Evolutionary conservation across 352 stramenopile genomes (phyloP).

Genomic region (Pythium rishiriense): DNA sequence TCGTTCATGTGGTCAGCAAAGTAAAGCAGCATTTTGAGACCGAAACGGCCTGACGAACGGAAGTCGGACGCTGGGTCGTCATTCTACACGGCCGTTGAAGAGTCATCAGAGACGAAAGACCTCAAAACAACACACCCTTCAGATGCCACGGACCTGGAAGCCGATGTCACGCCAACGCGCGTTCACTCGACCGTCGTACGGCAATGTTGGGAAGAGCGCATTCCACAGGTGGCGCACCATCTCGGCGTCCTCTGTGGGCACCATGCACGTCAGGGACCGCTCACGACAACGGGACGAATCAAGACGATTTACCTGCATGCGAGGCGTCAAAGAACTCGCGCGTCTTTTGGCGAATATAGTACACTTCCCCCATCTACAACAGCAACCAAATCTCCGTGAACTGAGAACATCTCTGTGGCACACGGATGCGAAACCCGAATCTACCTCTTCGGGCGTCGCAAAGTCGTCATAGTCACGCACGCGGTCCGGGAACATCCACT

Average conservation of each 20-base stretch:
- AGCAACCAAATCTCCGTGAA: no score
- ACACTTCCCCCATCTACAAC: slow-evolving; percentile 54
- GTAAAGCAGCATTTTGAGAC: slow-evolving; percentile 66
- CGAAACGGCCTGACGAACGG: slow-evolving; percentile 56
- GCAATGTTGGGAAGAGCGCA: slow-evolving; percentile 59
- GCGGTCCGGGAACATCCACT: slow-evolving; percentile 57
- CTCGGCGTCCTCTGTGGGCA: slow-evolving; percentile 49
- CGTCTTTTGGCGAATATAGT: slow-evolving; percentile 52
- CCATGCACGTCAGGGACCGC: background rate
- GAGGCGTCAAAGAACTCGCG: slow-evolving; percentile 56
- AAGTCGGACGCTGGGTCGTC: slow-evolving; percentile 63
- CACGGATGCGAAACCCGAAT: no score
- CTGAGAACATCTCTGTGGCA: no score
- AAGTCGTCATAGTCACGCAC: slow-evolving; percentile 71
- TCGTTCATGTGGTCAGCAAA: slow-evolving; percentile 69
- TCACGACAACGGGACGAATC: background rate
- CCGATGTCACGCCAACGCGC: slow-evolving; percentile 62
- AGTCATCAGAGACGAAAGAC: background rate
- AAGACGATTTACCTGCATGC: slow-evolving; percentile 20
- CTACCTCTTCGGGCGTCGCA: slow-evolving; percentile 51
- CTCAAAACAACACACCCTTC: background rate
- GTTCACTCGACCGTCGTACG: slow-evolving; percentile 67
- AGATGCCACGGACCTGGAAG: slow-evolving; percentile 46
- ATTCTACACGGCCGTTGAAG: slow-evolving; percentile 35
- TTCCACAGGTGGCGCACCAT: slow-evolving; percentile 70